phyloP scores from a whole-genome alignment of 2,329 filamentous ascomycete genomes.

The Monilinia fructigena region DNA sequence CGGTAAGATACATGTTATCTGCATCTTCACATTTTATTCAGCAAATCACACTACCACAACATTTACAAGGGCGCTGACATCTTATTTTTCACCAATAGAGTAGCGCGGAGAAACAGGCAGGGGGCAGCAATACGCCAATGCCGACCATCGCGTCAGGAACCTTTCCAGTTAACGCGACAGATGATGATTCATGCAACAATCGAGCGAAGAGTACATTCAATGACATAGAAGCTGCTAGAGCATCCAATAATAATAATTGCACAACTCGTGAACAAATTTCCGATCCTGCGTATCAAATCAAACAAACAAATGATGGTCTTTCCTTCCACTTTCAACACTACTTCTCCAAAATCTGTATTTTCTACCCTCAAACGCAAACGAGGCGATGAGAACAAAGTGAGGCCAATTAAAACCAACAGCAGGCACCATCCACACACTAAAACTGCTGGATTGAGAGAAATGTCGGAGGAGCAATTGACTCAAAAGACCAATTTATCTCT shows the following conservation, averaged over 20 bases:
- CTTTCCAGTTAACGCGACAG: constrained; percentile 4
- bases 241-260: background rate
- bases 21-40: background rate
- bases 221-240: background rate
- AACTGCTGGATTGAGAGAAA: background rate
- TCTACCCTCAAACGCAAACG: too few species aligned
- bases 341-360: background rate
- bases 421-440: background rate
- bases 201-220: background rate
- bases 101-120: background rate
- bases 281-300: background rate
- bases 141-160: constrained; percentile 4
- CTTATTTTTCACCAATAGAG: constrained; percentile 6
- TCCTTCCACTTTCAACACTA: background rate
- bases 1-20: constrained; percentile 26
- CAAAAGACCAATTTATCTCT: constrained; percentile 36
- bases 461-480: constrained; percentile 23
- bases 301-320: constrained; percentile 1
- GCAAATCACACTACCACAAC: constrained; percentile 9
- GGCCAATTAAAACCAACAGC: background rate
- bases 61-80: constrained; percentile 21
- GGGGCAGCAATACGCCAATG: background rate
- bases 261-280: background rate
- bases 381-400: background rate
- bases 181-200: background rate